These are phyloP conservation scores for Phytophthora megakarya DNA, from an alignment of 352 stramenopile genomes.

Conservation along the genomic window DNA sequence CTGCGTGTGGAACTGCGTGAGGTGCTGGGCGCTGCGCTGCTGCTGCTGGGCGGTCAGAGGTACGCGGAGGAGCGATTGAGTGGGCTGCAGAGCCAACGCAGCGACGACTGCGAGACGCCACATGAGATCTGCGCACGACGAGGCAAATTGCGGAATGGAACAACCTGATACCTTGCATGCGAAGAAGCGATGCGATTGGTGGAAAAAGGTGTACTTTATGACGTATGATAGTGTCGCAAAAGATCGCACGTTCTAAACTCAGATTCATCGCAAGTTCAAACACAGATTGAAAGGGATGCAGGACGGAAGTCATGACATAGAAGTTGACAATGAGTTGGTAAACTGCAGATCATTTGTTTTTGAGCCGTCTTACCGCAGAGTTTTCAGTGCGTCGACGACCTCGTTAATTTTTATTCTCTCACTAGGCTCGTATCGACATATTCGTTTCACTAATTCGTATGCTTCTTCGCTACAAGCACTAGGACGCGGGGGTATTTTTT, in stretches of 20 bases:
- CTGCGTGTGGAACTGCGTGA: constrained; percentile 50
- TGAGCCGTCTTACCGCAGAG: too few species aligned
- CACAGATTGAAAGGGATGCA: too few species aligned
- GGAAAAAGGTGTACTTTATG: neutral
- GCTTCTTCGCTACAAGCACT: neutral
- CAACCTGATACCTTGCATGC: constrained; percentile 11
- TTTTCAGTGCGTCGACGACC: neutral
- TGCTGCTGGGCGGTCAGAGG: constrained; percentile 39
- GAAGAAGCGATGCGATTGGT: neutral
- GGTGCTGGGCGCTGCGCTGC: constrained; percentile 33
- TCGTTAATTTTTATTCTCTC: neutral
- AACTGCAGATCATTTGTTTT: too few species aligned
- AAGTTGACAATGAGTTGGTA: too few species aligned
- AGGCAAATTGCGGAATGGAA: constrained; percentile 25
- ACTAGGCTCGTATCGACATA: neutral
- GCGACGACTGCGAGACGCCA: neutral
- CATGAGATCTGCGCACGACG: neutral
- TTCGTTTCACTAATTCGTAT: neutral
- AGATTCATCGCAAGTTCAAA: constrained; percentile 1
- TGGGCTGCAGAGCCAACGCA: constrained; percentile 8
- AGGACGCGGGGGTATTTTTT: neutral
- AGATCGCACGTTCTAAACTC: constrained; percentile 25
- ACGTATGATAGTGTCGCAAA: constrained; percentile 9
- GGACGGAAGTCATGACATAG: too few species aligned
- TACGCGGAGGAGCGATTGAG: constrained; percentile 41